These are phyloP conservation scores for Hansenula sp. DNA, from an alignment of 1,139 yeast species.

Conservation along the genomic window DNA sequence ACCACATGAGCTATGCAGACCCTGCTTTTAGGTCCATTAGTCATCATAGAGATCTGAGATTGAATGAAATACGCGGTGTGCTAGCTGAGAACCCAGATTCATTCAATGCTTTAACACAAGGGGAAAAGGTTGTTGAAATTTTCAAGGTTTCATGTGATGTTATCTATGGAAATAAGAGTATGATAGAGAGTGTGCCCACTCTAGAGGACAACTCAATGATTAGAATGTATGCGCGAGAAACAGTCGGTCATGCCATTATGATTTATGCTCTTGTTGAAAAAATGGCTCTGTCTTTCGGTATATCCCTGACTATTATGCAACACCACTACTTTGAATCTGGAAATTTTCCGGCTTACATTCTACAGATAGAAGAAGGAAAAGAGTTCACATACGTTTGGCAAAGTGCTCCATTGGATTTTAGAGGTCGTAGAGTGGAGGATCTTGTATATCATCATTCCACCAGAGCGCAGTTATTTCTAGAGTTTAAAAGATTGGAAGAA, in stretches of 20 bases:
- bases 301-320: not conserved
- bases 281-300: not conserved
- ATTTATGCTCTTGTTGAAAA: not conserved
- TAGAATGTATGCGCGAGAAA: not conserved
- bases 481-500: not conserved
- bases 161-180: not conserved
- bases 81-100: not conserved
- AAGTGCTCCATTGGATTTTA: no score
- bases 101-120: not conserved
- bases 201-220: not conserved
- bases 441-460: not conserved
- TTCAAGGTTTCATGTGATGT: not conserved
- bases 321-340: not conserved
- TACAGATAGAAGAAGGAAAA: not conserved
- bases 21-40: not conserved
- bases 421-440: no score
- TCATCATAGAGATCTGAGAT: no score
- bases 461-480: not conserved
- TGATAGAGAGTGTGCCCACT: no score
- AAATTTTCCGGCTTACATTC: not conserved
- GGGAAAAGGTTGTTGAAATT: not conserved
- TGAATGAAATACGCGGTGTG: no score
- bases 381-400: not conserved
- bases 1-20: not conserved
- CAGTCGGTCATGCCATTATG: not conserved